Base-by-base conservation (phyloP, 2,329 filamentous ascomycete genomes). In the Penicillium vulpinum region DNA sequence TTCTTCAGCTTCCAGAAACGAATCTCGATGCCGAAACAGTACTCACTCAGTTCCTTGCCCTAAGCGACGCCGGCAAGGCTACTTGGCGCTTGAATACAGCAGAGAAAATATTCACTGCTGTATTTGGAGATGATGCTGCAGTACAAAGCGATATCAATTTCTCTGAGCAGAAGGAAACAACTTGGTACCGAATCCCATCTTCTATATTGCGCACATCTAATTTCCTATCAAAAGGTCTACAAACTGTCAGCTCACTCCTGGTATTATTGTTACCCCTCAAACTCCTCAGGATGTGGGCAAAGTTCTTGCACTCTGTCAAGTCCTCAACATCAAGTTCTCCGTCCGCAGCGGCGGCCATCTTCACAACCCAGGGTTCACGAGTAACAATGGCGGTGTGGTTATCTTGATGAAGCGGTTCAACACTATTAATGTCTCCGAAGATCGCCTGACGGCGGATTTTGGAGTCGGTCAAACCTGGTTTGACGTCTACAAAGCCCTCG, bases 321-420 rank as follows among this genome's bases (percentile, higher is more conserved):
- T 58, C 15, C 44, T 65, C 33, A 45, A 49, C 29, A 38, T 51
- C 22, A 60, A 51, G 40, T 65, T 65, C 57, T 63, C 62, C 44
- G 47, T 65, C 31, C 61, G 61, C 31, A 53, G 62, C 18, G 59
- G 59, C 5, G 62, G 62, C 18, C 62, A 62, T 36, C 45, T 63
- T 18, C 61, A 60, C 26, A 65, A 60, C 40, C 61, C 62, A 3
- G 59, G 61, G 3, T 65, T 62, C 54, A 56, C 36, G 8, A 63
- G 59, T 46, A 65, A 62, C 61, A 0, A 69, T 5, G 62, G 62
- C 15, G 81, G 81, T 0, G 72, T 82, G 1, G 67, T 82, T 5
- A 78, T 86, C 59, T 81, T 81, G 16, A 75, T 82, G 11, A 73
- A 69, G 9, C 62, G 64, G 4, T 69, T 84, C 10, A 75, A 77